These are phyloP conservation scores for Colletotrichum sojae DNA, from an alignment of 2,329 filamentous ascomycete species.

Conservation along the genomic window DNA sequence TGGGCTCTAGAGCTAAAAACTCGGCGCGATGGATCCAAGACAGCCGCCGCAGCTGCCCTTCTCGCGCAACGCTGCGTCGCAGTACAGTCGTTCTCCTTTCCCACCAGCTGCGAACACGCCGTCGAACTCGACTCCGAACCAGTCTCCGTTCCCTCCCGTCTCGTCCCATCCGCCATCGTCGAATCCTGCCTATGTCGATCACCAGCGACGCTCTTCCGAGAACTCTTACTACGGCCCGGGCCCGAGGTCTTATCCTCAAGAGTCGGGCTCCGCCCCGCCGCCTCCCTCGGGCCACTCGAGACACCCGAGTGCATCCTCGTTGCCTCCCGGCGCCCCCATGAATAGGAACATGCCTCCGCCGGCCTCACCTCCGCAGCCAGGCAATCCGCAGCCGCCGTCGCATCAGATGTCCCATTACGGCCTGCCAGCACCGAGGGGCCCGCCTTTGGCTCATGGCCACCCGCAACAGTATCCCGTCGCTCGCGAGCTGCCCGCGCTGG, in stretches of 20 bases:
- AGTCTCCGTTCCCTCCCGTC: constrained; percentile 41
- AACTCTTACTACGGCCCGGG: constrained; percentile 57
- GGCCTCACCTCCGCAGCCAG: constrained; percentile 59
- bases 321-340: constrained; percentile 54
- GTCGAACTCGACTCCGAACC: constrained; percentile 35
- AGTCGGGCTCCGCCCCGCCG: constrained; percentile 47
- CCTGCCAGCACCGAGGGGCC: constrained; percentile 62
- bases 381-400: constrained; percentile 49
- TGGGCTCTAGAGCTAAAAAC: constrained; percentile 52
- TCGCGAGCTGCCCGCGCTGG: constrained; percentile 68
- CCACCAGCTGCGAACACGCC: constrained; percentile 32
- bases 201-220: constrained; percentile 59
- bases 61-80: constrained; percentile 46
- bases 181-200: constrained; percentile 49
- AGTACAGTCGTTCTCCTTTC: constrained; percentile 49
- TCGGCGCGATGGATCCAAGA: constrained; percentile 53
- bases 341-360: constrained; percentile 63
- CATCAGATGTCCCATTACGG: constrained; percentile 57
- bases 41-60: constrained; percentile 52
- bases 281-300: constrained; percentile 55
- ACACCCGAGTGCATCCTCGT: constrained; percentile 61
- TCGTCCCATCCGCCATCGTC: constrained; percentile 35
- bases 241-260: constrained; percentile 51
- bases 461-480: constrained; percentile 62
- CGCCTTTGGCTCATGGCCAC: constrained; percentile 58